Evolutionary conservation across 106 monocot species (phyloP).

Genomic region (Allium sativum): DNA sequence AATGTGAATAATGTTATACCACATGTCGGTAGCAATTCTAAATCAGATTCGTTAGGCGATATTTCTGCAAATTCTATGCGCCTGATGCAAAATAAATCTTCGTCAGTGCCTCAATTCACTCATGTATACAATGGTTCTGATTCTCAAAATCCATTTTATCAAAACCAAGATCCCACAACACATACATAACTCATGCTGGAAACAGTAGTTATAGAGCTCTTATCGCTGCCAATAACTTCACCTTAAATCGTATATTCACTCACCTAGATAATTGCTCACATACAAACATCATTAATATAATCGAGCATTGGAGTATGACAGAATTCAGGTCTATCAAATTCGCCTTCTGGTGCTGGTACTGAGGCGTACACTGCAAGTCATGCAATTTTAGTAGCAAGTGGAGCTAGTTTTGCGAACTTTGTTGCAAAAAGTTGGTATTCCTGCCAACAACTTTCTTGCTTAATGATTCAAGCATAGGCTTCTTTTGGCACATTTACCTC

Average conservation of each 20-base stretch:
- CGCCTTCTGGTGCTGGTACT: constrained; percentile 61
- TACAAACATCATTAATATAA: constrained; percentile 79
- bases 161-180: constrained; percentile 93
- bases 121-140: constrained; percentile 31
- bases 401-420: constrained; percentile 43
- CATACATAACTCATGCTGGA: constrained; percentile 86
- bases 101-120: constrained; percentile 36
- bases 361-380: constrained; percentile 47
- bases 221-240: constrained; percentile 74
- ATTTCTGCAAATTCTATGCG: constrained; percentile 29
- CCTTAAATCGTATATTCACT: constrained; percentile 77
- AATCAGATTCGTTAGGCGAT: constrained; percentile 33
- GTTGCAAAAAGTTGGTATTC: constrained; percentile 89
- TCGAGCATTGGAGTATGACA: constrained; percentile 47
- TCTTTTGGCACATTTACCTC: constrained; percentile 88
- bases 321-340: constrained; percentile 61
- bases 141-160: constrained; percentile 76
- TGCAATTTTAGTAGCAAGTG: constrained; percentile 23
- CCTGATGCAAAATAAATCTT: constrained; percentile 25
- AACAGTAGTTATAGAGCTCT: constrained; percentile 93
- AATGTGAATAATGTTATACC: constrained; percentile 89
- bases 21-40: constrained; percentile 54
- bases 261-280: constrained; percentile 78
- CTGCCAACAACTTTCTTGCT: constrained; percentile 77
- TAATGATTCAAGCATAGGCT: constrained; percentile 98